Evolutionary conservation across 306 rosid genomes (phyloP), one percentile per base, ranked within the genome.

Genomic region (Glycine latifolia): DNA sequence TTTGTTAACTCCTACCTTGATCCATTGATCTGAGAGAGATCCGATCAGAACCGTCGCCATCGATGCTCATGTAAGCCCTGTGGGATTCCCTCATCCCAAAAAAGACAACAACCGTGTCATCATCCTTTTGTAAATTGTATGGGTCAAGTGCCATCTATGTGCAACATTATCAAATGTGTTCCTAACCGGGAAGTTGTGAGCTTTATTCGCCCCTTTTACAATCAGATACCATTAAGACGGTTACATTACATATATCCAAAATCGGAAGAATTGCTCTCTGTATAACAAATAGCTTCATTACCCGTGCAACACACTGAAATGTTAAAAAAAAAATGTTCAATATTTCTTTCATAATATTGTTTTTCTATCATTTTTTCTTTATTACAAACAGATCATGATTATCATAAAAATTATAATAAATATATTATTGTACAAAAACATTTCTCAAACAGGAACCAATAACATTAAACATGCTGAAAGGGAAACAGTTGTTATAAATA

Each of bases 81-180:
- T 50, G 82, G 67, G 82, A 83, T 76, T 82, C 80, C 80, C 92
- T 91, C 81, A 86, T 91, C 87, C 92, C 89, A 88, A 84, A 88
- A 70, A 94, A 84, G 80, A 53, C 37, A 79, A 73, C 16, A 79
- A 73, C 16, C 20, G 54, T 52, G 76, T 79, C 75, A 78, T 87
- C 84, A 84, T 78, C 79, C 85, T 78, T 69, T 73, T 60, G 70
- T 88, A 77, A 81, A 73, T 73, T 43, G 80, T 73, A 85, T 86
- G 86, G 87, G 56, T 84, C 71, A 79, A 78, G 83, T 26, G 81
- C 60, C 77, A 84, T 74, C 80, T 49, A 73, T 77, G 80, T 52
- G 63, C 83, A 66, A 77, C 4, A 85, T 77, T 67, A 81, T 87
- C 85, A 73, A 86, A 79, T 85, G 85, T 85, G 81, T 79, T 59